Evolutionary conservation across 495 filamentous ascomycete species (phyloP).

Genomic region (Lasiosphaeria miniovina): DNA sequence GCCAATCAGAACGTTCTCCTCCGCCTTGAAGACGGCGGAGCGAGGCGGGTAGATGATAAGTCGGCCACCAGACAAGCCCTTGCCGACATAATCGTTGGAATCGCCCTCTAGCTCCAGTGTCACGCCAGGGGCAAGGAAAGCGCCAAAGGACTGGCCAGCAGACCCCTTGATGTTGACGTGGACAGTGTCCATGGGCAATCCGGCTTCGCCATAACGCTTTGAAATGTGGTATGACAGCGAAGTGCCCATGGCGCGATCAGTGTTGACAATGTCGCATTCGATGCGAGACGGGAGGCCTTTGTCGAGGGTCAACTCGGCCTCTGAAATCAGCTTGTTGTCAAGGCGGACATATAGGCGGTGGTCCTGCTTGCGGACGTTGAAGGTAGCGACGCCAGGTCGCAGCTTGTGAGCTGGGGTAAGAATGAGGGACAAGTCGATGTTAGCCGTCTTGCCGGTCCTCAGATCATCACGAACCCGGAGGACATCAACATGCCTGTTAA

Average conservation of each 20-base stretch:
- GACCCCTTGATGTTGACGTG: constrained; percentile 99
- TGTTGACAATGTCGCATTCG: constrained; percentile 98
- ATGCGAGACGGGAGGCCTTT: constrained; percentile 94
- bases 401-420: constrained; percentile 95
- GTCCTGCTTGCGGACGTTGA: constrained; percentile 99
- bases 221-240: constrained; percentile 97
- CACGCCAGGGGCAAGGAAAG: constrained; percentile 90
- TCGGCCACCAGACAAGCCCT: constrained; percentile 92
- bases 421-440: constrained; percentile 92
- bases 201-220: constrained; percentile 84
- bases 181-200: constrained; percentile 90
- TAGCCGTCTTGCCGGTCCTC: constrained; percentile 82
- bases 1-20: constrained; percentile 95
- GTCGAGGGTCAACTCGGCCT: constrained; percentile 93
- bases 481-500: constrained; percentile 64
- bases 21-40: constrained; percentile 89
- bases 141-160: constrained; percentile 96
- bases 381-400: constrained; percentile 93
- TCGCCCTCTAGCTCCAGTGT: constrained; percentile 98
- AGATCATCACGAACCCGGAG: constrained; percentile 88
- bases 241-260: constrained; percentile 90
- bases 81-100: constrained; percentile 97
- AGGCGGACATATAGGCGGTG: constrained; percentile 90
- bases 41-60: constrained; percentile 96
- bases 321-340: constrained; percentile 97